These are phyloP conservation scores for Aspergillus tamarii DNA, from an alignment of 2,329 filamentous ascomycete genomes.

Conservation along the genomic window DNA sequence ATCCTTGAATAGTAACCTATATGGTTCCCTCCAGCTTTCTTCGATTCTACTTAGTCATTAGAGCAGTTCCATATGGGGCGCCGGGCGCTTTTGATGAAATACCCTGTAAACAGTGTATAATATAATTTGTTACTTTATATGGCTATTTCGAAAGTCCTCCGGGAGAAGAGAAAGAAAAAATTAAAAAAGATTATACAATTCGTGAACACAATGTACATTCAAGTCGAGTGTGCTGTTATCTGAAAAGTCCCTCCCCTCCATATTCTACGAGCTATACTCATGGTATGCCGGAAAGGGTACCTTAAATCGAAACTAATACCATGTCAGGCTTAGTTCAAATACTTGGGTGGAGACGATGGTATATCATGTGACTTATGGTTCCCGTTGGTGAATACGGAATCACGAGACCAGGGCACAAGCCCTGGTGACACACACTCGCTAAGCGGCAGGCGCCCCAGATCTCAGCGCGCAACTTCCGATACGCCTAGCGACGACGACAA, in stretches of 20 bases:
- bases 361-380: slow-evolving; percentile 16
- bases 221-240: not conserved
- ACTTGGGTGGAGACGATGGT: not conserved
- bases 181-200: not conserved
- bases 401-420: slow-evolving; percentile 40
- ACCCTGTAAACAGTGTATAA: slow-evolving; percentile 11
- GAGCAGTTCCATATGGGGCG: slow-evolving; percentile 13
- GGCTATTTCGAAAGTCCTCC: not conserved
- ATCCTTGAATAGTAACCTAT: slow-evolving; percentile 55
- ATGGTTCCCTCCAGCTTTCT: not conserved
- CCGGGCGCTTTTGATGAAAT: slow-evolving; percentile 15
- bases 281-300: not conserved
- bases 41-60: not conserved
- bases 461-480: slow-evolving; percentile 42
- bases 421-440: slow-evolving; percentile 47
- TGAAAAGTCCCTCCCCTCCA: not conserved
- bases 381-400: slow-evolving; percentile 6
- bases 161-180: not conserved
- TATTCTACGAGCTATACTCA: not conserved
- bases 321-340: not conserved
- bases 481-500: slow-evolving; percentile 50
- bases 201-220: not conserved
- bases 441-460: slow-evolving; percentile 40
- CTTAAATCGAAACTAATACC: not conserved
- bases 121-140: not conserved